A percentile compares a stretch with the other conserved stretches of the same genome.
Conservation (phyloP, 345 rosid species). For the Moringa oleifera region DNA sequence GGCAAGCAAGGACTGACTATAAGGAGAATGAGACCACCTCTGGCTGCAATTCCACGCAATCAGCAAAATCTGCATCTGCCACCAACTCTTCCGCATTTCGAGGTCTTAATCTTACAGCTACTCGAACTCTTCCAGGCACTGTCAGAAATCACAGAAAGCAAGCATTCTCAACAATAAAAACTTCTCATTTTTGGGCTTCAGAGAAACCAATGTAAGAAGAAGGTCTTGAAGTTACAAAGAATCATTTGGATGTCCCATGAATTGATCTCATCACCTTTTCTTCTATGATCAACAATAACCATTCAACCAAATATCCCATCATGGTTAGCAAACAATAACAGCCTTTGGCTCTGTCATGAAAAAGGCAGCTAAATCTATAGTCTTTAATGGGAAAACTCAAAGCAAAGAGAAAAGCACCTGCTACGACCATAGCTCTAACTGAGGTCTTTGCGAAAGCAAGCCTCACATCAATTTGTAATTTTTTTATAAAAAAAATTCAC, state of each 20-base stretch:
- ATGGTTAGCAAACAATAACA: neutral
- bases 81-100: constrained; percentile 78
- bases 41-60: constrained; percentile 93
- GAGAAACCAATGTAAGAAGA: neutral
- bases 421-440: neutral
- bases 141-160: constrained; percentile 9
- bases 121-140: constrained; percentile 98
- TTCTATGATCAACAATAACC: neutral
- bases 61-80: constrained; percentile 97
- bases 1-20: neutral
- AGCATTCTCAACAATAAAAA: neutral
- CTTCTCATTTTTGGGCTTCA: neutral
- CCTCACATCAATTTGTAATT: too few species aligned
- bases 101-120: constrained; percentile 90
- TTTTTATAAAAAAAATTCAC: too few species aligned
- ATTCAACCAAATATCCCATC: neutral
- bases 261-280: constrained; percentile 2
- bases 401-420: neutral
- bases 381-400: neutral
- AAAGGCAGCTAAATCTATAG: neutral
- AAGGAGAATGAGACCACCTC: constrained; percentile 48
- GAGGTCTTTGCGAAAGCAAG: neutral
- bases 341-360: neutral
- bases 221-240: too few species aligned
- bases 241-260: neutral